Conservation (phyloP, 371 early-diverging fungal genomes). For the Apophysomyces variabilis region DNA sequence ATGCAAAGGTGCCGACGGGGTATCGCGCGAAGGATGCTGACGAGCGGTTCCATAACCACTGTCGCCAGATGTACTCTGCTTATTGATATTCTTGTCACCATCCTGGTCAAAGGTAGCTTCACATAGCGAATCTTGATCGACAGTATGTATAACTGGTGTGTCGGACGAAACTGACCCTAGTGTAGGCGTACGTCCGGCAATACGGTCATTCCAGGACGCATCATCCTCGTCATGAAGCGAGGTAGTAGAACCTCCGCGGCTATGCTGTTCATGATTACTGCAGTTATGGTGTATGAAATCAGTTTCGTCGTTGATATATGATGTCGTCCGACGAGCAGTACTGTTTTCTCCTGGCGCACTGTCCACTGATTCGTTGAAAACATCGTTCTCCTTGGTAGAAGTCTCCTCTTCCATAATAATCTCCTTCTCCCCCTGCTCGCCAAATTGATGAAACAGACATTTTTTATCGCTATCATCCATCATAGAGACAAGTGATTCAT, state of each 20-base stretch:
- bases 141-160: not conserved
- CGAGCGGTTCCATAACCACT: slow-evolving; percentile 24
- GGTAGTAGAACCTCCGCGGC: not conserved
- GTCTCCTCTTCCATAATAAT: slow-evolving; percentile 7
- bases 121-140: not conserved
- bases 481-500: not conserved
- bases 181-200: not conserved
- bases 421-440: slow-evolving; percentile 10
- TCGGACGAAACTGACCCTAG: not conserved
- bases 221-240: slow-evolving; percentile 7
- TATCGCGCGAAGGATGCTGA: slow-evolving; percentile 1
- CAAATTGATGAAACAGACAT: not conserved
- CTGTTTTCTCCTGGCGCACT: slow-evolving; percentile 1
- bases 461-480: slow-evolving; percentile 5
- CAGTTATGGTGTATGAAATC: not conserved
- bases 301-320: not conserved
- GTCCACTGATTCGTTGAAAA: slow-evolving; percentile 5
- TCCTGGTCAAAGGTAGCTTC: not conserved
- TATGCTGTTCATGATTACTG: not conserved
- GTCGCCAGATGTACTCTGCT: slow-evolving; percentile 21
- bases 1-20: slow-evolving; percentile 20
- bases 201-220: slow-evolving; percentile 1
- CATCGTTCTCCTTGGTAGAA: slow-evolving; percentile 4
- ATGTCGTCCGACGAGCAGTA: not conserved
- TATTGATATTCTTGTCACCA: slow-evolving; percentile 4